Base-by-base conservation (phyloP, 148 eudicot species). In the Nepenthes gracilis region DNA sequence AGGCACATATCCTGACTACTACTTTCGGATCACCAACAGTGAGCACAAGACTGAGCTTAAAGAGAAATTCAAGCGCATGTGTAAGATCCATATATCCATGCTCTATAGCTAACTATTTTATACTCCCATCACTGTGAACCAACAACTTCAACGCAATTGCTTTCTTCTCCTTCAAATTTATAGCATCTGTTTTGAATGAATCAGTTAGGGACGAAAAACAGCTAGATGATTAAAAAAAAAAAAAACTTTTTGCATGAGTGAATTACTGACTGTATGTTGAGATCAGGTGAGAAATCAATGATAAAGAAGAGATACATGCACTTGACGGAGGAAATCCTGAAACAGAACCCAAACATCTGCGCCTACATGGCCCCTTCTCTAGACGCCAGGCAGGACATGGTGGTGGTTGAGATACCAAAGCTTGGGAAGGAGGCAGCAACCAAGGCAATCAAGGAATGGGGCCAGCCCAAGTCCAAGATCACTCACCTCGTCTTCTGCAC, bases 31-130 rank as follows among this genome's bases (percentile, higher is more conserved):
- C 57, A 54, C 33, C 57, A 54, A 54, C 2, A 54, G 33, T 32
- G 57, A 54, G 57, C 23, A 54, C 33, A 54, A 54, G 57, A 54
- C 57, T 8, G 57, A 54, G 57, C 57, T 54, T 32, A 54, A 54
- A 32, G 32, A 14, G 33, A 54, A 14, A 32, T 54, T 54, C 57
- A n/a, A 14, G 7, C 57, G 57, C 57, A 54, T 54, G 57, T 54
- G 57, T 54, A 54, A 13, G 57, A 2, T 52, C 33, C 23, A 23
- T 23, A 23, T 23, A 23, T 23, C 23, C 23, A 23, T 23, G 23
- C 23, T 23, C 23, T 23, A 23, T 23, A 23, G 23, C 23, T 23
- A 23, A 23, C 23, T 23, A 23, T 23, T 23, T 23, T 23, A 23
- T 23, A 23, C 23, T 23, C 23, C 23, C 23, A 23, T 23, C 23